A percentile compares a stretch with the other conserved stretches of the same genome.
phyloP scores from a whole-genome alignment of 768 basidiomycete genomes.

The Calocera cornea region DNA sequence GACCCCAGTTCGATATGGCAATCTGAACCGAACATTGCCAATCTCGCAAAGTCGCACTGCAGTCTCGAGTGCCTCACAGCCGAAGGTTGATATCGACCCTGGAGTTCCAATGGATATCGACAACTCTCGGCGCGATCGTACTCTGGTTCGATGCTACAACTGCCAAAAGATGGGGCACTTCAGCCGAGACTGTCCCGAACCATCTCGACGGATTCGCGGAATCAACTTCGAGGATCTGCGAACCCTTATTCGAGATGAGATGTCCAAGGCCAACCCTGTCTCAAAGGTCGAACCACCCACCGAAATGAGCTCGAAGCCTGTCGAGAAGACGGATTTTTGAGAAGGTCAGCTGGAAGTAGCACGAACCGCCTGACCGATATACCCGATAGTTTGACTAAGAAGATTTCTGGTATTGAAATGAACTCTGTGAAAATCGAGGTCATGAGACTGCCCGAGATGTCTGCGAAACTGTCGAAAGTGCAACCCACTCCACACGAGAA shows the following conservation, averaged over 20 bases:
- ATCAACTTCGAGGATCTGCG: background rate
- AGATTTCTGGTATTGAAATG: background rate
- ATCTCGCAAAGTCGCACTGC: background rate
- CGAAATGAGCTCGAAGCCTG: background rate
- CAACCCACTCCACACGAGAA: background rate
- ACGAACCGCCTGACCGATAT: background rate
- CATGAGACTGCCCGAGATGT: background rate
- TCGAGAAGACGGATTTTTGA: background rate
- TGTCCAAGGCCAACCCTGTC: background rate
- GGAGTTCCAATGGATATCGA: background rate
- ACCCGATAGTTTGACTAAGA: background rate
- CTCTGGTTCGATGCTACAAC: background rate
- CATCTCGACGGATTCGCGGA: background rate
- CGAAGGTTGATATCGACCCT: background rate
- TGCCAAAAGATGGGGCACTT: background rate
- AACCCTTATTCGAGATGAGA: background rate
- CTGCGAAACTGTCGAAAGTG: background rate
- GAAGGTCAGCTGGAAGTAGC: background rate
- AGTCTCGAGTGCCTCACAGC: background rate
- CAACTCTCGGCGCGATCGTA: background rate
- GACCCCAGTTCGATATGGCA: too few relatives aligned
- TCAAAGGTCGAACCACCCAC: background rate
- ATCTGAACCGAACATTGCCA: background rate
- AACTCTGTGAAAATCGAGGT: background rate
- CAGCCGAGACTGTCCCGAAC: background rate